Evolutionary conservation across 2,329 filamentous ascomycete genomes (phyloP).

Genomic region (Aspergillus ruber): DNA sequence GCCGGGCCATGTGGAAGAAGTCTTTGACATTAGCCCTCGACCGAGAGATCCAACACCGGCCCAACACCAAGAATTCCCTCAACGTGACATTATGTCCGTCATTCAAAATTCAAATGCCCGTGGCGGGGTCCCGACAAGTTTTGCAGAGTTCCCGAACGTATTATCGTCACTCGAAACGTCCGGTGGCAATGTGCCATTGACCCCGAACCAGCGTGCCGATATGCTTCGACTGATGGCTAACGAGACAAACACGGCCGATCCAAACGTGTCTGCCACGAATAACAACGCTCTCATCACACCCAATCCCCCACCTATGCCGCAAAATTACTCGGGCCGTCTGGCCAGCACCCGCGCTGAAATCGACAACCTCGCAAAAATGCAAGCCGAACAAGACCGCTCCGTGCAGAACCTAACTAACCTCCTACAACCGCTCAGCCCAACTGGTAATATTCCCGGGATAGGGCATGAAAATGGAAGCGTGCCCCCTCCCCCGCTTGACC

Average conservation of each 20-base stretch:
- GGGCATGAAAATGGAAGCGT: slow-evolving; percentile 35
- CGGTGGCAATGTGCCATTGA: slow-evolving; percentile 38
- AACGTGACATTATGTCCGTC: slow-evolving; percentile 44
- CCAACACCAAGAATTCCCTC: slow-evolving; percentile 22
- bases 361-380: slow-evolving; percentile 69
- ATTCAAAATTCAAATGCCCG: slow-evolving; percentile 43
- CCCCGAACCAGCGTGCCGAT: slow-evolving; percentile 41
- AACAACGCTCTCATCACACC: slow-evolving; percentile 56
- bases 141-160: slow-evolving; percentile 40
- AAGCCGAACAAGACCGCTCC: slow-evolving; percentile 69
- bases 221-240: slow-evolving; percentile 44
- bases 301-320: slow-evolving; percentile 49
- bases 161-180: slow-evolving; percentile 40
- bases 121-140: slow-evolving; percentile 31
- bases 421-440: slow-evolving; percentile 73
- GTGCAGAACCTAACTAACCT: slow-evolving; percentile 69
- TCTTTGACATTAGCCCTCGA: slow-evolving; percentile 36
- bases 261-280: slow-evolving; percentile 27
- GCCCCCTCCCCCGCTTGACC: slow-evolving; percentile 44
- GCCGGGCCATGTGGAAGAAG: slow-evolving; percentile 37
- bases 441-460: slow-evolving; percentile 68
- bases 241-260: slow-evolving; percentile 39
- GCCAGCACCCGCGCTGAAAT: slow-evolving; percentile 67
- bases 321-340: slow-evolving; percentile 44
- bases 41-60: slow-evolving; percentile 15